Evolutionary conservation across 441 rosid species (phyloP).

Genomic region (California macrophylla): DNA sequence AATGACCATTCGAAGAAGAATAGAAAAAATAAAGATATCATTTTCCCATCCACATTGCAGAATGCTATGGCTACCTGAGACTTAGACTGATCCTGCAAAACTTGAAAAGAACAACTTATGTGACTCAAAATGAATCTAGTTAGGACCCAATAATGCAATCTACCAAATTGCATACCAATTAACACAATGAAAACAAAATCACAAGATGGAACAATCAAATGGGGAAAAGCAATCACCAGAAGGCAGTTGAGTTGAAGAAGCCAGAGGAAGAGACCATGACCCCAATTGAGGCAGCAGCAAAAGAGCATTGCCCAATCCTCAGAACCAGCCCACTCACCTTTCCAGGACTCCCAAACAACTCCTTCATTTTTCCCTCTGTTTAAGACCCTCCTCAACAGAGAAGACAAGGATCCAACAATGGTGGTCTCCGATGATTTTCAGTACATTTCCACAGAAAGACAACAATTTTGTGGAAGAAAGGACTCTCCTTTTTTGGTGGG

Average conservation of each 20-base stretch:
- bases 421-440: neutral
- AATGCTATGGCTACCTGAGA: neutral
- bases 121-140: neutral
- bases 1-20: neutral
- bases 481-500: neutral
- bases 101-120: neutral
- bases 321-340: slow-evolving; percentile 35
- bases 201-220: neutral
- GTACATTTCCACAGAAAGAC: neutral
- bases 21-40: neutral
- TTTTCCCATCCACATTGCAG: neutral
- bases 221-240: slow-evolving; percentile 29
- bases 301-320: slow-evolving; percentile 36
- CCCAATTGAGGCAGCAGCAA: slow-evolving; percentile 44
- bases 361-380: slow-evolving; percentile 29
- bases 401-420: neutral
- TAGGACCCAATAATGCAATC: neutral
- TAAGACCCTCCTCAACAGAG: neutral
- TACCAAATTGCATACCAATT: neutral
- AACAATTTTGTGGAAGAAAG: neutral
- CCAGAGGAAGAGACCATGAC: slow-evolving; percentile 38
- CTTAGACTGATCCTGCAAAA: neutral
- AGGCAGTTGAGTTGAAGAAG: slow-evolving; percentile 40
- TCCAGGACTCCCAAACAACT: slow-evolving; percentile 43
- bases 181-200: neutral